A percentile compares a stretch with the other conserved stretches of the same genome.
Conservation (phyloP, 805 yeast genomes). For the Lipomyces sp. region DNA sequence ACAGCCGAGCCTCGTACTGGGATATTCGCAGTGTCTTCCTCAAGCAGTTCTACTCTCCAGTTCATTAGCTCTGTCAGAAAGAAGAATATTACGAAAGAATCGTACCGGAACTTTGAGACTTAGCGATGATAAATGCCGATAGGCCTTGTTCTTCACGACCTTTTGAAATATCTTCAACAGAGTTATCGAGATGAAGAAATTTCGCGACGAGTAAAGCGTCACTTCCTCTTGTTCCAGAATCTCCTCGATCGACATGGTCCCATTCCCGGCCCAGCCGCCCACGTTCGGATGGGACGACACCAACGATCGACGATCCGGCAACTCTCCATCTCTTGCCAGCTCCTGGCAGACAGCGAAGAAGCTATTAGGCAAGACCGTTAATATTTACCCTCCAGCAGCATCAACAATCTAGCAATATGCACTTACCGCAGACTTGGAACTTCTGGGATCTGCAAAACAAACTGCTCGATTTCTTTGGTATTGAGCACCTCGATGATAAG, state of each 20-base stretch:
- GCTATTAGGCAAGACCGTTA: too few relatives aligned
- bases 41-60: constrained; percentile 39
- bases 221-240: constrained; percentile 18
- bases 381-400: too few relatives aligned
- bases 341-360: constrained; percentile 31
- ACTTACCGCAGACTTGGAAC: constrained; percentile 10
- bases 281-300: background rate
- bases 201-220: constrained; percentile 25
- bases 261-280: background rate
- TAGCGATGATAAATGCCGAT: constrained; percentile 60
- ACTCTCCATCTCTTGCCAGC: constrained; percentile 14
- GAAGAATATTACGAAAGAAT: too few relatives aligned
- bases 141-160: constrained; percentile 64
- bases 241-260: constrained; percentile 5
- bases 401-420: background rate
- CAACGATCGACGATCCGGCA: constrained; percentile 14
- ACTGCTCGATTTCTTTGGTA: constrained; percentile 21
- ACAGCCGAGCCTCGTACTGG: constrained; percentile 60
- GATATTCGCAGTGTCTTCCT: constrained; percentile 58
- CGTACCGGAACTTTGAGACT: constrained; percentile 59
- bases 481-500: constrained; percentile 24
- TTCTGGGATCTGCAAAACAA: constrained; percentile 29
- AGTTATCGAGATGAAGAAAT: constrained; percentile 42
- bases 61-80: too few relatives aligned
- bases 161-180: constrained; percentile 55